Evolutionary conservation across 768 basidiomycete genomes (phyloP).

Genomic region (Pilatotrama ljubarskyi): DNA sequence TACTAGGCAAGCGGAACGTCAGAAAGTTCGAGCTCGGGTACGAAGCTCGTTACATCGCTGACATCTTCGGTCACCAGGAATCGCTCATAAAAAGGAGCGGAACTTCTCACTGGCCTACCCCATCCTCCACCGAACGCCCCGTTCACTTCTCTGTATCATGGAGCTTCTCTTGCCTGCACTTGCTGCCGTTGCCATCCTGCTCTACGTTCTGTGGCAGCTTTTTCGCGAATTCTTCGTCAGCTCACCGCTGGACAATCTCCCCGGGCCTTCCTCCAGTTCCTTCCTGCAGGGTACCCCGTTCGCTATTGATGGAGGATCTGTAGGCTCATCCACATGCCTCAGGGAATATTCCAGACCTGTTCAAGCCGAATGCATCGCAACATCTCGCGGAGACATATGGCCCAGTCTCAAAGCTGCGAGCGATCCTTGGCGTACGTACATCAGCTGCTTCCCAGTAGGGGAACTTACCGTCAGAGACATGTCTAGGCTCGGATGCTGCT

Average conservation of each 20-base stretch:
- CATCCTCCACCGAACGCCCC: no score
- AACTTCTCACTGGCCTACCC: no score
- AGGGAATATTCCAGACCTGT: slow-evolving; percentile 5
- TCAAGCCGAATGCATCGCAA: neutral
- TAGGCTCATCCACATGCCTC: neutral
- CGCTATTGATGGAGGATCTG: neutral
- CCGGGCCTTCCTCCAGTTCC: neutral
- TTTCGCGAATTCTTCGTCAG: neutral
- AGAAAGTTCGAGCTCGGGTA: no score
- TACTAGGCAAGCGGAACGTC: no score
- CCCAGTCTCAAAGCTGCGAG: slow-evolving; percentile 44
- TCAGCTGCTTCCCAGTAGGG: neutral
- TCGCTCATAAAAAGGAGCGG: no score
- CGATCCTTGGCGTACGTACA: slow-evolving; percentile 44
- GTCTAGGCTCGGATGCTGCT: slow-evolving; percentile 48
- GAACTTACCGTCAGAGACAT: neutral
- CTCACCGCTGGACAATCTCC: slow-evolving; percentile 7
- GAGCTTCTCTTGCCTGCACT: no score
- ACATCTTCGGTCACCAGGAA: no score
- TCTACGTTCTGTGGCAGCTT: neutral
- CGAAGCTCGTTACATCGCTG: no score
- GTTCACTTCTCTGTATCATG: no score
- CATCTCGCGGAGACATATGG: slow-evolving; percentile 34
- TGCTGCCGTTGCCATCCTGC: neutral
- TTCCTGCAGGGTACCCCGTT: neutral